phyloP scores from a whole-genome alignment of 1,284 basidiomycete genomes.

The Apiotrichum laibachii region DNA sequence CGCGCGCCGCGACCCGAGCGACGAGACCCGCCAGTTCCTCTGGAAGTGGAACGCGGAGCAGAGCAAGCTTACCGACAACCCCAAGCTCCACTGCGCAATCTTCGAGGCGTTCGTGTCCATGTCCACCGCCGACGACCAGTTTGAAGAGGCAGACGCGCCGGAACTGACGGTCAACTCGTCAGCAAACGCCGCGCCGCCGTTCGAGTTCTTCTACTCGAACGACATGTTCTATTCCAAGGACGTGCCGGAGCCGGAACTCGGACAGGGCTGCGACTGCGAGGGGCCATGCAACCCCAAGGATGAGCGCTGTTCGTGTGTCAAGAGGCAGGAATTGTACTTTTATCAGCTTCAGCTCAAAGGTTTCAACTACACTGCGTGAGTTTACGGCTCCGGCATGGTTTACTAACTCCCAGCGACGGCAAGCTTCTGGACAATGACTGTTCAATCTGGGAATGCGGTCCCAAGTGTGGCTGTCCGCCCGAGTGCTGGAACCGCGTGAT shows the following conservation, averaged over 20 bases:
- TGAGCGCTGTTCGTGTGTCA: slow-evolving; percentile 65
- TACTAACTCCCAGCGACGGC: neutral
- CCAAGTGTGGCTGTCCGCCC: slow-evolving; percentile 71
- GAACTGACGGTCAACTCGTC: slow-evolving; percentile 64
- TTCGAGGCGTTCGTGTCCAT: slow-evolving; percentile 61
- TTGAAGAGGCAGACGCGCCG: slow-evolving; percentile 62
- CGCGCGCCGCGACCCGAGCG: neutral
- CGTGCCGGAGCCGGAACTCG: slow-evolving; percentile 65
- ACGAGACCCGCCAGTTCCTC: slow-evolving; percentile 2
- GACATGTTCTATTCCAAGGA: slow-evolving; percentile 64
- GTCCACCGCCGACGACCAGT: slow-evolving; percentile 56
- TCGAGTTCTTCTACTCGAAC: slow-evolving; percentile 47
- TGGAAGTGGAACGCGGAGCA: neutral
- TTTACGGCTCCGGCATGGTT: neutral
- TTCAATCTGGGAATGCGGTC: slow-evolving; percentile 85
- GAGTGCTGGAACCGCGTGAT: slow-evolving; percentile 81
- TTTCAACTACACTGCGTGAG: slow-evolving; percentile 63
- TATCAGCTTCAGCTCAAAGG: slow-evolving; percentile 50
- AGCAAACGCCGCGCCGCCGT: slow-evolving; percentile 59
- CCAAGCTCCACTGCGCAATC: slow-evolving; percentile 48
- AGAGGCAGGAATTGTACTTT: slow-evolving; percentile 58
- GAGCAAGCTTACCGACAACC: slow-evolving; percentile 17
- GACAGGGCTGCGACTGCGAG: slow-evolving; percentile 68
- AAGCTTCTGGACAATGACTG: slow-evolving; percentile 56
- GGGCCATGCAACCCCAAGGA: slow-evolving; percentile 69